Evolutionary conservation across 805 yeast species (phyloP).

Genomic region (Suhomyces kilbournensis): DNA sequence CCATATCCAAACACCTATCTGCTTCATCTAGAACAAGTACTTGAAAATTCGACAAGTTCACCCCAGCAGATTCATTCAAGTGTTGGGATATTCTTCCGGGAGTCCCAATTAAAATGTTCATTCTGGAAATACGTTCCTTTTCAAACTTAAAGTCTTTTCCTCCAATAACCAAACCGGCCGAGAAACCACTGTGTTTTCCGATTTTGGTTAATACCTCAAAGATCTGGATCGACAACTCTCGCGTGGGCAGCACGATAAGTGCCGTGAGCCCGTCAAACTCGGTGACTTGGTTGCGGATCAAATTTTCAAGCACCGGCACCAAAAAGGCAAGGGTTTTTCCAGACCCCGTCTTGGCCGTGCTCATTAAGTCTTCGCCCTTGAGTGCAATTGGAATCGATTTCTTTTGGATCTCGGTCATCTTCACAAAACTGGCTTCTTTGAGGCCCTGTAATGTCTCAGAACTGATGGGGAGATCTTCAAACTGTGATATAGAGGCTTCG

Average conservation of each 20-base stretch:
- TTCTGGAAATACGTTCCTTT: slow-evolving; percentile 70
- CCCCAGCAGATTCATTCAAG: slow-evolving; percentile 82
- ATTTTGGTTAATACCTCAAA: slow-evolving; percentile 83
- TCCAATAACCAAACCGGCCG: slow-evolving; percentile 91
- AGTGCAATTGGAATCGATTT: slow-evolving; percentile 73
- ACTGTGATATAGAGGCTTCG: slow-evolving; percentile 39
- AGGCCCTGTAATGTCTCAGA: slow-evolving; percentile 65
- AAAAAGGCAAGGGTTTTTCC: slow-evolving; percentile 89
- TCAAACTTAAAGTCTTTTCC: slow-evolving; percentile 87
- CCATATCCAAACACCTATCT: slow-evolving; percentile 91
- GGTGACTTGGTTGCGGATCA: slow-evolving; percentile 70
- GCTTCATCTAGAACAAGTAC: slow-evolving; percentile 87
- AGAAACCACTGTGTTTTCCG: slow-evolving; percentile 69
- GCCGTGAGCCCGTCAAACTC: slow-evolving; percentile 89
- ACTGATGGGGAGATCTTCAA: slow-evolving; percentile 77
- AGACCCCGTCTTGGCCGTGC: slow-evolving; percentile 87
- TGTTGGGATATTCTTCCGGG: slow-evolving; percentile 91
- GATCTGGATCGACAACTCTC: slow-evolving; percentile 88
- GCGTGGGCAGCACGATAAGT: slow-evolving; percentile 82
- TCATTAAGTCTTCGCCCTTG: slow-evolving; percentile 76
- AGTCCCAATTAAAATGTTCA: slow-evolving; percentile 84
- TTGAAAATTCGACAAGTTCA: slow-evolving; percentile 72
- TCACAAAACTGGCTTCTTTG: slow-evolving; percentile 70
- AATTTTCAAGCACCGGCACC: slow-evolving; percentile 72
- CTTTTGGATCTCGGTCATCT: slow-evolving; percentile 83